Conservation (phyloP, 805 yeast genomes). For the Wickerhamiella qilinensis region DNA sequence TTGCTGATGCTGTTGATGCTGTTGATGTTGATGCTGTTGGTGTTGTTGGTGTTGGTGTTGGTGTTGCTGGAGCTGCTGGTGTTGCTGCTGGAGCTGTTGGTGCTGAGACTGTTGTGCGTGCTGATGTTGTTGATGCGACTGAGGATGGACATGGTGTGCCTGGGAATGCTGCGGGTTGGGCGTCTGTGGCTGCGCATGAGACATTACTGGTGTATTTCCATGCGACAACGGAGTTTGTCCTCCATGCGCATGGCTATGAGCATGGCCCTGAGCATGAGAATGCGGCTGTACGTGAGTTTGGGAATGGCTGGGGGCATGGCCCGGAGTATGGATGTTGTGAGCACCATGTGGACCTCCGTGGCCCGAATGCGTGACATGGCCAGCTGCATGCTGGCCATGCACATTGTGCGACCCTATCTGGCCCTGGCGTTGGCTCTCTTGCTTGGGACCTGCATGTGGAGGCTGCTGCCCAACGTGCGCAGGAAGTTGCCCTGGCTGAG, state of each 20-base stretch:
- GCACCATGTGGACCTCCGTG: too few species aligned
- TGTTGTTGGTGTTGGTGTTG: conserved; percentile 2
- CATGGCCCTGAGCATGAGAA: not conserved
- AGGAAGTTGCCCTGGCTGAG: not conserved
- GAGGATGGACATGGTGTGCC: conserved; percentile 1
- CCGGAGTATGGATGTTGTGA: not conserved
- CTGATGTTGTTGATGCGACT: not conserved
- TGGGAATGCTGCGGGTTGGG: conserved; percentile 4
- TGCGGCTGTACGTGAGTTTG: not conserved
- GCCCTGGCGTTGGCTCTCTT: not conserved
- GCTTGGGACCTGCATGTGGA: not conserved
- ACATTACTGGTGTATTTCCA: not conserved
- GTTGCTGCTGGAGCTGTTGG: not conserved
- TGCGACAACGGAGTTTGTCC: not conserved
- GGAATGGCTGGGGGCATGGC: not conserved
- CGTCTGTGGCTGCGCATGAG: not conserved
- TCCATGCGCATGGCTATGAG: not conserved
- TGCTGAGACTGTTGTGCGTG: not conserved
- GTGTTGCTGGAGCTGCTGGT: conserved; percentile 1
- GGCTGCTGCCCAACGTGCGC: not conserved
- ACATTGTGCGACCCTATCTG: not conserved
- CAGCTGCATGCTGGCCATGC: not conserved
- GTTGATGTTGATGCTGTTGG: not conserved
- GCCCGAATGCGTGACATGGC: too few species aligned
- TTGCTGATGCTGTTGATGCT: conserved; percentile 1